Evolutionary conservation across 148 eudicot species (phyloP).

Genomic region (Fagopyrum homotropicum): DNA sequence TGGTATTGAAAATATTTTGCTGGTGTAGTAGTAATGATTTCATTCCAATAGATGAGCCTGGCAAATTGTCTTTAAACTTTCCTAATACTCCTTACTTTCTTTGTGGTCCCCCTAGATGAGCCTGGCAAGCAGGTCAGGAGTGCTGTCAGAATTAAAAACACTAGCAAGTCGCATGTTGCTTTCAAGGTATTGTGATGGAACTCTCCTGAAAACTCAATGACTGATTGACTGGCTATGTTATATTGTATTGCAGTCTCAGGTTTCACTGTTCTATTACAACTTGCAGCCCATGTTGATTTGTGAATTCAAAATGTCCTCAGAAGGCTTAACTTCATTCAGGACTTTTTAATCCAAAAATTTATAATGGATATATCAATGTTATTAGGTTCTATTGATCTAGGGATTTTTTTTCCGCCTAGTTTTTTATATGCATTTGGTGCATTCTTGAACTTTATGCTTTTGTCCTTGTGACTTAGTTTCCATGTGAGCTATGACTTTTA

Average conservation of each 20-base stretch:
- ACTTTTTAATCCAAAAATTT: background rate
- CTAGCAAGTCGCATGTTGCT: slow-evolving; percentile 61
- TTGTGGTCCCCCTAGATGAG: slow-evolving; percentile 8
- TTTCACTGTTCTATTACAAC: background rate
- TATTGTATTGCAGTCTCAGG: background rate
- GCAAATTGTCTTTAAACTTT: background rate
- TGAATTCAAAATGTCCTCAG: background rate
- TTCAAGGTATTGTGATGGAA: slow-evolving; percentile 55
- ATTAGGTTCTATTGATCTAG: background rate
- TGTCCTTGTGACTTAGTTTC: too few species aligned
- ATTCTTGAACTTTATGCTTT: too few species aligned
- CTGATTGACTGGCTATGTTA: background rate
- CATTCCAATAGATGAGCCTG: background rate
- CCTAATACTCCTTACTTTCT: background rate
- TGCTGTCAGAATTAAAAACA: slow-evolving; percentile 20
- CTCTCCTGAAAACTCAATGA: background rate
- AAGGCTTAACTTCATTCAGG: background rate
- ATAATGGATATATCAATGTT: background rate
- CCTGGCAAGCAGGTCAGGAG: slow-evolving; percentile 19
- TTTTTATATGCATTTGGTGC: too few species aligned
- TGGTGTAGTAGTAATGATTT: background rate
- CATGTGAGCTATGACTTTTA: background rate
- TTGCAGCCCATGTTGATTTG: background rate
- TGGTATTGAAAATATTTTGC: background rate
- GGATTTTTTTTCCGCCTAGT: too few species aligned